Evolutionary conservation across 164 flowering plant genomes (phyloP).

Genomic region (Sedum album): DNA sequence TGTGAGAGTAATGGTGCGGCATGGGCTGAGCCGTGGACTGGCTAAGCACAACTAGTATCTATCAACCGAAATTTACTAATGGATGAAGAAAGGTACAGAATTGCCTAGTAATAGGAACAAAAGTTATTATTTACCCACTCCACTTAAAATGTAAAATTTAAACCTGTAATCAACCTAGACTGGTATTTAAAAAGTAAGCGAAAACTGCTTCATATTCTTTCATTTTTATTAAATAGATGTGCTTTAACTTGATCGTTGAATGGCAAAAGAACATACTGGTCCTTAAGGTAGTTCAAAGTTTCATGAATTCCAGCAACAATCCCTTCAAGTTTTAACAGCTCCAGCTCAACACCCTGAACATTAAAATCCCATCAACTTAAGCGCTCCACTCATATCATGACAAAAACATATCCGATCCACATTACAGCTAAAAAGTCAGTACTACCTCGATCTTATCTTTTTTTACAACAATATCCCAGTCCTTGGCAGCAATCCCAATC

Average conservation of each 20-base stretch:
- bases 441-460: constrained; percentile 82
- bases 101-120: neutral
- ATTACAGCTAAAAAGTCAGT: neutral
- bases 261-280: constrained; percentile 33
- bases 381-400: neutral
- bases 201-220: too few relatives aligned
- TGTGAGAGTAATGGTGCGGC: neutral
- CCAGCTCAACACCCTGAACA: constrained; percentile 84
- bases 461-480: constrained; percentile 94
- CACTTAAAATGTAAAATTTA: too few relatives aligned
- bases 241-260: too few relatives aligned
- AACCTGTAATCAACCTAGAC: too few relatives aligned
- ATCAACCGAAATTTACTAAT: too few relatives aligned
- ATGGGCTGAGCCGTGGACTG: neutral
- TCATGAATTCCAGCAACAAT: constrained; percentile 87
- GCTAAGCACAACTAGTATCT: neutral
- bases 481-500: constrained; percentile 88
- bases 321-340: constrained; percentile 85
- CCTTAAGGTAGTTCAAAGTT: constrained; percentile 61
- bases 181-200: too few relatives aligned
- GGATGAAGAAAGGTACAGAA: neutral
- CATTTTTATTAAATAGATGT: too few relatives aligned
- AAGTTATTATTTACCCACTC: too few relatives aligned
- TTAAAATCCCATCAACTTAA: neutral
- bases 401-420: neutral